These are phyloP conservation scores for Pythium aristosporum DNA, from an alignment of 352 stramenopile genomes.

Conservation along the genomic window DNA sequence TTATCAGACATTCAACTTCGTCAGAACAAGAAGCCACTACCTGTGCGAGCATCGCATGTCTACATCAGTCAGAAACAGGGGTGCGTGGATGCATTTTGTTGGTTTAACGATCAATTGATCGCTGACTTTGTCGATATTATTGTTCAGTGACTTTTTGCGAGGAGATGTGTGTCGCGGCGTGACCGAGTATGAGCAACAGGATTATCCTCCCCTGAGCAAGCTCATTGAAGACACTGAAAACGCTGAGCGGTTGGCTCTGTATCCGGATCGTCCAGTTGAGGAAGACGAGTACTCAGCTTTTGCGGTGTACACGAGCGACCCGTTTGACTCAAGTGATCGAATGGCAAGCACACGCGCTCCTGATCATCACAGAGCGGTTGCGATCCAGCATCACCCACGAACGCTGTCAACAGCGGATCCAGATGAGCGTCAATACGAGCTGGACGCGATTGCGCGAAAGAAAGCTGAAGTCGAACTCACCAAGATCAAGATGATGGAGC, in stretches of 20 bases:
- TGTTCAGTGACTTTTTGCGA: constrained; percentile 55
- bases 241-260: constrained; percentile 57
- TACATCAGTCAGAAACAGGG: constrained; percentile 83
- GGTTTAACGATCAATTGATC: not conserved
- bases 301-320: constrained; percentile 41
- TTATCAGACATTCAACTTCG: constrained; percentile 60
- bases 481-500: constrained; percentile 51
- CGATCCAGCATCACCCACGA: constrained; percentile 7
- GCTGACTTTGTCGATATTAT: not conserved
- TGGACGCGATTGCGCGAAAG: constrained; percentile 55
- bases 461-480: constrained; percentile 61
- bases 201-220: constrained; percentile 75
- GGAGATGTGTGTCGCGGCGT: constrained; percentile 78
- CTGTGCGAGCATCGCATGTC: constrained; percentile 52
- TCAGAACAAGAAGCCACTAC: constrained; percentile 63
- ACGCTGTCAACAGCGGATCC: not conserved
- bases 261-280: constrained; percentile 51
- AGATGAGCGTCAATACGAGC: constrained; percentile 33
- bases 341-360: constrained; percentile 7
- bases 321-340: constrained; percentile 15
- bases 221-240: constrained; percentile 64
- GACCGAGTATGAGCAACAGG: constrained; percentile 69
- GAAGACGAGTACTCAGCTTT: constrained; percentile 79
- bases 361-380: not conserved
- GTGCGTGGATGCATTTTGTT: constrained; percentile 25